Conservation (phyloP, 768 basidiomycete species). For the Phanerodontia chrysosporium region DNA sequence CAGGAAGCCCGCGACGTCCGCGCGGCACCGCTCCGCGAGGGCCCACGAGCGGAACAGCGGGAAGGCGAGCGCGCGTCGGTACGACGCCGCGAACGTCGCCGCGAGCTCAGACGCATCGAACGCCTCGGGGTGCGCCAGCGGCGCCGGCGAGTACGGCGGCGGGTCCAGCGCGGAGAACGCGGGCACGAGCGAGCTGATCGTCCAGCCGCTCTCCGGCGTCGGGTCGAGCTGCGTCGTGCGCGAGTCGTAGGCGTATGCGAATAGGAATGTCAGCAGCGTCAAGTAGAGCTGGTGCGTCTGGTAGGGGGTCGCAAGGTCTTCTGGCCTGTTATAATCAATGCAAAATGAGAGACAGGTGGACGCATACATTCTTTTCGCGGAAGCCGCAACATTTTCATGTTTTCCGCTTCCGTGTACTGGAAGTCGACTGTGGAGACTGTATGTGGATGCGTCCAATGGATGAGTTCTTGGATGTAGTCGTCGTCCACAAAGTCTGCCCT, state of each 20-base stretch:
- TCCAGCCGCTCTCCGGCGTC: conserved; percentile 90
- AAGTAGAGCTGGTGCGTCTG: conserved; percentile 66
- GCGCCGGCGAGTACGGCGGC: conserved; percentile 38
- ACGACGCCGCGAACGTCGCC: conserved; percentile 54
- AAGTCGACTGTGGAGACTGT: conserved; percentile 31
- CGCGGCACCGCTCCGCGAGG: conserved; percentile 63
- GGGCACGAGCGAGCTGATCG: conserved; percentile 65
- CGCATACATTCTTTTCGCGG: conserved; percentile 50
- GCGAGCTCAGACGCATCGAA: conserved; percentile 44
- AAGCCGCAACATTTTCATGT: conserved; percentile 53
- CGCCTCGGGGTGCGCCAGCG: neutral
- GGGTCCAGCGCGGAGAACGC: conserved; percentile 83
- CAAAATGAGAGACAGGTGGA: neutral
- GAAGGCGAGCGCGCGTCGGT: conserved; percentile 71
- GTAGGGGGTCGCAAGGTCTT: conserved; percentile 56
- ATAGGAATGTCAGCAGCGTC: conserved; percentile 65
- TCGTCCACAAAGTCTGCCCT: conserved; percentile 84
- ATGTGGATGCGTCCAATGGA: conserved; percentile 63
- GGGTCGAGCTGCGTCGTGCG: conserved; percentile 75
- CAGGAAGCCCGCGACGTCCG: conserved; percentile 59
- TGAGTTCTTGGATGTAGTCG: conserved; percentile 66
- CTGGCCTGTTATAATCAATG: neutral
- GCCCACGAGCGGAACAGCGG: conserved; percentile 78
- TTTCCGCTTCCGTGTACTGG: conserved; percentile 70
- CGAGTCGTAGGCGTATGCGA: conserved; percentile 78